Conservation (phyloP, 441 rosid species). For the Biscutella laevigata region DNA sequence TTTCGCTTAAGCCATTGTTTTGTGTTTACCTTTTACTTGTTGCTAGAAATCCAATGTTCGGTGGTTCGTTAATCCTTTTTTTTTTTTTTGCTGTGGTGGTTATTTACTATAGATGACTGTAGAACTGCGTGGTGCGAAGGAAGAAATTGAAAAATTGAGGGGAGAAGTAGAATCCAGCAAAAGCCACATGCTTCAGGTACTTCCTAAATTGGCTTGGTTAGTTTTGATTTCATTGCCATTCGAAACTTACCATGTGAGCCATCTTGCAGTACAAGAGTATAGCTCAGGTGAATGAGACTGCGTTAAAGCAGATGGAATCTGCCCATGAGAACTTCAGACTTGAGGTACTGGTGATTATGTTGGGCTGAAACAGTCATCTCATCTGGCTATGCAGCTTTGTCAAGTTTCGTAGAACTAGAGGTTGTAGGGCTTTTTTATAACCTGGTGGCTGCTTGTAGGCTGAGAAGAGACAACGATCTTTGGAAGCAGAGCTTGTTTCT, state of each 20-base stretch:
- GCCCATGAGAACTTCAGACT: constrained; percentile 78
- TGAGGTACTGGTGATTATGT: constrained; percentile 46
- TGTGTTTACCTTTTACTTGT: constrained; percentile 5
- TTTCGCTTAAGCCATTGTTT: background rate
- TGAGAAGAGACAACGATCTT: constrained; percentile 53
- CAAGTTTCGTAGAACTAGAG: constrained; percentile 7
- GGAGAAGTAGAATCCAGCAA: constrained; percentile 74
- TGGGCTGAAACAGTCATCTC: background rate
- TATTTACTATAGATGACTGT: constrained; percentile 37
- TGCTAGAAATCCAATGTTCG: constrained; percentile 1
- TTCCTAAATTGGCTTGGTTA: constrained; percentile 12
- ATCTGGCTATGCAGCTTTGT: constrained; percentile 11
- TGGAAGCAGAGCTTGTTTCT: constrained; percentile 62
- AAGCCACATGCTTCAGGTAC: constrained; percentile 96
- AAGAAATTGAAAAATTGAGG: constrained; percentile 65
- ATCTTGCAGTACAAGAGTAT: constrained; percentile 81
- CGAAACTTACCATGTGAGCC: constrained; percentile 13
- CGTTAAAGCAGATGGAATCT: constrained; percentile 83
- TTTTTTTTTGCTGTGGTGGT: constrained; percentile 8
- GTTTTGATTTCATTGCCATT: constrained; percentile 2
- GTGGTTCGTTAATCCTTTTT: constrained; percentile 3
- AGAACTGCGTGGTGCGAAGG: constrained; percentile 50
- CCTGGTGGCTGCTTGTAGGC: constrained; percentile 36
- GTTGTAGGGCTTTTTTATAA: constrained; percentile 7
- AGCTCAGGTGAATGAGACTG: constrained; percentile 88